These are phyloP conservation scores for Scheffersomyces amazonensis DNA, from an alignment of 805 yeast genomes.

Conservation along the genomic window DNA sequence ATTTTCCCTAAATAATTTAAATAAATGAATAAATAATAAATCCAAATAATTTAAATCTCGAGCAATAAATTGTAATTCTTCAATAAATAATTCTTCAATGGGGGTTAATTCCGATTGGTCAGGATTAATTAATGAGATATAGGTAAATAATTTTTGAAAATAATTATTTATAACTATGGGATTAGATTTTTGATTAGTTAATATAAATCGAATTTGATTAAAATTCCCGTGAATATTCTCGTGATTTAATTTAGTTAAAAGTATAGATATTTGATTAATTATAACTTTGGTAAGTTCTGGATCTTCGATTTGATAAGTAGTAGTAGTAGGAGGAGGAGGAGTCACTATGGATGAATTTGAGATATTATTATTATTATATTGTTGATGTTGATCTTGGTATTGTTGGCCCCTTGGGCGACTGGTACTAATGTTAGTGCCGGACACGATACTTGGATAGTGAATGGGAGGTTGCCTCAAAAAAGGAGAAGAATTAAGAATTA, in stretches of 20 bases:
- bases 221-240: constrained; percentile 37
- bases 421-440: constrained; percentile 23
- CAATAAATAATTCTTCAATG: constrained; percentile 22
- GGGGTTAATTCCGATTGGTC: constrained; percentile 11
- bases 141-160: constrained; percentile 16
- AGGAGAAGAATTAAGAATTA: too few relatives aligned
- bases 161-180: constrained; percentile 16
- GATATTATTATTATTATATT: too few relatives aligned
- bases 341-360: too few relatives aligned
- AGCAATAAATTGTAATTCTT: constrained; percentile 23
- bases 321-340: too few relatives aligned
- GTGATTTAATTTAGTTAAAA: constrained; percentile 42
- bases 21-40: constrained; percentile 17
- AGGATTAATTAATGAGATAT: constrained; percentile 9
- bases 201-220: constrained; percentile 47
- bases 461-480: too few relatives aligned
- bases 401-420: constrained; percentile 42
- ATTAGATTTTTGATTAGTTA: constrained; percentile 22
- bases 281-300: constrained; percentile 37
- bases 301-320: constrained; percentile 10
- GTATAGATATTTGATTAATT: constrained; percentile 52
- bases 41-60: constrained; percentile 23
- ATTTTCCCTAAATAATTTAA: constrained; percentile 12
- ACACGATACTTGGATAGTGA: too few relatives aligned
- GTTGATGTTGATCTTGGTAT: constrained; percentile 8